These are phyloP conservation scores for Colletotrichum somersetense DNA, from an alignment of 2,329 filamentous ascomycete genomes.

Conservation along the genomic window DNA sequence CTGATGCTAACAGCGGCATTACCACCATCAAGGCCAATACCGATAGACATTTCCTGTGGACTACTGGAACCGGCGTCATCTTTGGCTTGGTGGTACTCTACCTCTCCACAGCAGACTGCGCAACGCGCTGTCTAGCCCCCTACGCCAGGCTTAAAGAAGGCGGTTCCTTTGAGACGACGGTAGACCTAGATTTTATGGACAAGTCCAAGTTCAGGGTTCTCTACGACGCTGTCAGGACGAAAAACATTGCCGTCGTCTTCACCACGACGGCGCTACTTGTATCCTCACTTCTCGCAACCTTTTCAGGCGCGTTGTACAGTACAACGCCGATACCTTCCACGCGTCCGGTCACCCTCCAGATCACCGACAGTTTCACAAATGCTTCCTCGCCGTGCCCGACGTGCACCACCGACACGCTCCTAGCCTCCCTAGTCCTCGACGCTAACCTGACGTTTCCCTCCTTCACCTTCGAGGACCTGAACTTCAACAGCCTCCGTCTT, in stretches of 20 bases:
- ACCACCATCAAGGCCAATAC: slow-evolving; percentile 46
- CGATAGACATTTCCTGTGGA: slow-evolving; percentile 53
- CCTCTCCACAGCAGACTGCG: slow-evolving; percentile 50
- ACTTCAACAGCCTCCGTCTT: slow-evolving; percentile 43
- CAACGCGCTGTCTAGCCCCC: slow-evolving; percentile 50
- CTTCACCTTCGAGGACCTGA: slow-evolving; percentile 53
- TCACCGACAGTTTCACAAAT: slow-evolving; percentile 50
- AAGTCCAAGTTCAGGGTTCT: slow-evolving; percentile 47
- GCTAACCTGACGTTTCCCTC: slow-evolving; percentile 52
- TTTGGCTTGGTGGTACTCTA: slow-evolving; percentile 49
- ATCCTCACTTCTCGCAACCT: slow-evolving; percentile 49
- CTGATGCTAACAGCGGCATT: slow-evolving; percentile 49
- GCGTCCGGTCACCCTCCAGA: slow-evolving; percentile 45
- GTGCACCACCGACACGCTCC: slow-evolving; percentile 47
- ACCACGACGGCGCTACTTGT: slow-evolving; percentile 48
- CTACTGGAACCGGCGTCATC: slow-evolving; percentile 49
- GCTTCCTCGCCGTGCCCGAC: slow-evolving; percentile 40
- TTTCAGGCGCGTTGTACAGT: slow-evolving; percentile 51
- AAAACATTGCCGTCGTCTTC: slow-evolving; percentile 47
- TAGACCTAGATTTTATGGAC: slow-evolving; percentile 52
- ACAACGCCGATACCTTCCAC: slow-evolving; percentile 46
- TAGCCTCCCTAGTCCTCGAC: slow-evolving; percentile 52
- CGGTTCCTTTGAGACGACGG: slow-evolving; percentile 48
- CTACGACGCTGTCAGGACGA: slow-evolving; percentile 45
- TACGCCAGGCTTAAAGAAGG: slow-evolving; percentile 48